phyloP scores from a whole-genome alignment of 352 stramenopile species.

The Phytophthora meadii region DNA sequence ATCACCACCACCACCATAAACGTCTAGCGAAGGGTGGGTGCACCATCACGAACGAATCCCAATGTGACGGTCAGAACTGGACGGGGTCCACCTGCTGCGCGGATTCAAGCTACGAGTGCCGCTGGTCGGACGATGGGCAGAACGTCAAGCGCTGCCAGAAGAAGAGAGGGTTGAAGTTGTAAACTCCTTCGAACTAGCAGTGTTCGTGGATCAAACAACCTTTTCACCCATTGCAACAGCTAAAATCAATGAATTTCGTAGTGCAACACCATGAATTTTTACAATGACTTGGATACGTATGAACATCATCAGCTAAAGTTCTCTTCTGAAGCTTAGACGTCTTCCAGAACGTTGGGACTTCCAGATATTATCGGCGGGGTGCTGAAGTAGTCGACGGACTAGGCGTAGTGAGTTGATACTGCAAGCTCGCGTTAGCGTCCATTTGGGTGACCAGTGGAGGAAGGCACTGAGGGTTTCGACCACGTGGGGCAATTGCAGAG shows the following conservation, averaged over 20 bases:
- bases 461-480: no score
- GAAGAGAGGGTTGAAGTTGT: background rate
- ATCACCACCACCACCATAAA: background rate
- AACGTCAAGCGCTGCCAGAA: conserved; percentile 21
- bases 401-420: background rate
- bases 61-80: conserved; percentile 5
- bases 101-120: background rate
- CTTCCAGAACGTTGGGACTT: background rate
- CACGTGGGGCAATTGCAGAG: no score
- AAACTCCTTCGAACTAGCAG: no score
- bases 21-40: background rate
- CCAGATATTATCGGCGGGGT: conserved; percentile 3
- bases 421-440: background rate
- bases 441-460: no score
- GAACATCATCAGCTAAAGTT: background rate
- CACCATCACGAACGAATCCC: conserved; percentile 15
- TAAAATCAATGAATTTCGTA: no score
- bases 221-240: no score
- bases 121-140: conserved; percentile 7
- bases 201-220: no score
- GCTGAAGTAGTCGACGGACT: conserved; percentile 3
- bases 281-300: no score
- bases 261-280: no score
- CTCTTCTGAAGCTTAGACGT: conserved; percentile 1
- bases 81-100: background rate